Evolutionary conservation across 2,329 filamentous ascomycete genomes (phyloP).

Genomic region (Fusarium poae): DNA sequence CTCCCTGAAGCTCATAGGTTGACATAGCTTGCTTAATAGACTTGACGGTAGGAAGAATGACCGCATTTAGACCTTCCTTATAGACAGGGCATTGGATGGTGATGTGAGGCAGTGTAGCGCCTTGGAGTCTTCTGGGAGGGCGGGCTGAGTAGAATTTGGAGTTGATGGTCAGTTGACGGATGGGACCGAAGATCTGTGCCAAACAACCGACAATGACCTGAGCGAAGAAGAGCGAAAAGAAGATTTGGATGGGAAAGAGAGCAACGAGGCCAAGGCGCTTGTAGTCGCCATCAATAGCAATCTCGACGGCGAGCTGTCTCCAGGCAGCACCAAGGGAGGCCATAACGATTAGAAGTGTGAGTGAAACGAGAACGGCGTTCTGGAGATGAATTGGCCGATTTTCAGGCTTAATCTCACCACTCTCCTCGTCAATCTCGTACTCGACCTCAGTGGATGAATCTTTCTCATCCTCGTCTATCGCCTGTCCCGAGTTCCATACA

Average conservation of each 20-base stretch:
- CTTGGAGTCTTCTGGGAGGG: constrained; percentile 72
- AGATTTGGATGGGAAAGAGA: constrained; percentile 78
- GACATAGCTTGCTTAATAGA: constrained; percentile 83
- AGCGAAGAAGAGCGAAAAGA: constrained; percentile 85
- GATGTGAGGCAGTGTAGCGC: constrained; percentile 73
- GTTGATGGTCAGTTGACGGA: constrained; percentile 79
- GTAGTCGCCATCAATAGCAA: constrained; percentile 73
- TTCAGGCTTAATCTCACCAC: constrained; percentile 74
- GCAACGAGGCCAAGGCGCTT: constrained; percentile 73
- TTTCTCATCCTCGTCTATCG: constrained; percentile 64
- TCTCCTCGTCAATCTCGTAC: constrained; percentile 77
- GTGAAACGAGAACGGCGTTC: constrained; percentile 75
- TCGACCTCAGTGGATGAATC: constrained; percentile 64
- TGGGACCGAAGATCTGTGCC: constrained; percentile 80
- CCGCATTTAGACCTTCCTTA: constrained; percentile 81
- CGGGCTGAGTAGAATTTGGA: constrained; percentile 85
- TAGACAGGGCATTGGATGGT: constrained; percentile 91
- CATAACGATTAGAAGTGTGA: constrained; percentile 75
- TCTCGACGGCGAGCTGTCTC: constrained; percentile 76
- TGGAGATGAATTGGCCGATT: constrained; percentile 75
- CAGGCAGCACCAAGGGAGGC: constrained; percentile 77
- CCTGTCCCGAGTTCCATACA: constrained; percentile 74
- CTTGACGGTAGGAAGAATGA: constrained; percentile 82
- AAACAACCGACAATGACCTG: constrained; percentile 83
- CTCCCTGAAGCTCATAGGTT: constrained; percentile 81